Evolutionary conservation across 139 green algal genomes (phyloP).

Genomic region (Chlorella ohadii): DNA sequence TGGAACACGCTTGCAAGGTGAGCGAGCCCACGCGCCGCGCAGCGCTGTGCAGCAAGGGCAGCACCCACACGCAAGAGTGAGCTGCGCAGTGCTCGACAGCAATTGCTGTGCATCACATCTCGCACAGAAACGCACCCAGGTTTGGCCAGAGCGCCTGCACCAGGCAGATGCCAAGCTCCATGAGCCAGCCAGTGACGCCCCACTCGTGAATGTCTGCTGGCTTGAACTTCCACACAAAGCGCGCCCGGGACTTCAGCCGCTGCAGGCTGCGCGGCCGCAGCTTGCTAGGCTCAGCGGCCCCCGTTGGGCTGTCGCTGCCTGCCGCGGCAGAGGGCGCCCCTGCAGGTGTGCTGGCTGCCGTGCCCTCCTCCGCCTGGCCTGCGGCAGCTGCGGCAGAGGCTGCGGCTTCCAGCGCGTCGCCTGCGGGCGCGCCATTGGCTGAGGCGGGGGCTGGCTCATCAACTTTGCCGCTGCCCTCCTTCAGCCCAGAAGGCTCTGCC

Average conservation of each 20-base stretch:
- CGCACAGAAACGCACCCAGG: not conserved
- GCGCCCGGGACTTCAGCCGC: not conserved
- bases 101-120: too few relatives aligned
- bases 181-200: too few relatives aligned
- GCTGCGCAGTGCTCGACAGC: too few relatives aligned
- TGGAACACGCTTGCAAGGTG: too few relatives aligned
- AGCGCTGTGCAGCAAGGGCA: too few relatives aligned
- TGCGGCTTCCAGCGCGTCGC: not conserved
- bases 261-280: not conserved
- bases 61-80: too few relatives aligned
- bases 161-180: not conserved
- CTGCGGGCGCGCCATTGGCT: not conserved
- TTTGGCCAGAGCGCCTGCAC: not conserved
- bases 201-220: too few relatives aligned
- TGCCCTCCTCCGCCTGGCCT: not conserved
- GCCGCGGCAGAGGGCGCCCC: not conserved
- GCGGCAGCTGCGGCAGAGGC: not conserved
- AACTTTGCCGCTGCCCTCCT: not conserved
- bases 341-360: not conserved
- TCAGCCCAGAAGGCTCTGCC: not conserved
- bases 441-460: not conserved
- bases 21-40: too few relatives aligned
- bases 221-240: not conserved
- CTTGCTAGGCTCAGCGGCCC: too few relatives aligned
- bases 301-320: not conserved